A percentile compares a stretch with the other conserved stretches of the same genome.
Evolutionary conservation across 805 yeast species (phyloP).

Genomic region (Candida dajiaensis): DNA sequence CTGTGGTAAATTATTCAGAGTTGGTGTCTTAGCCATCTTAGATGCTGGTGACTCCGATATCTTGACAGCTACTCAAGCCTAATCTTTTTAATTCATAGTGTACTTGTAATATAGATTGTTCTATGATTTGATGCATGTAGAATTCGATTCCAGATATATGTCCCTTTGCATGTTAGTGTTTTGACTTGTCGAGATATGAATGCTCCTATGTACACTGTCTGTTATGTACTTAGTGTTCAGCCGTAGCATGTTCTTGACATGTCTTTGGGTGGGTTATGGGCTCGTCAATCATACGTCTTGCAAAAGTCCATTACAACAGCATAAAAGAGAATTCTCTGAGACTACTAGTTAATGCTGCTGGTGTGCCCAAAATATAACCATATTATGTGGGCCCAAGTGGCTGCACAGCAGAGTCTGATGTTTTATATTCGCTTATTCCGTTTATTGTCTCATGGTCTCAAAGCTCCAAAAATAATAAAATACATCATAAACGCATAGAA

Average conservation of each 20-base stretch:
- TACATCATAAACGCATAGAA: background rate
- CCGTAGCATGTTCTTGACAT: too few relatives aligned
- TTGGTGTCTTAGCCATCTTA: conserved; percentile 91
- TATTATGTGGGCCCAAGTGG: background rate
- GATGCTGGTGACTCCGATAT: conserved; percentile 99
- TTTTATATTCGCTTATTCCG: background rate
- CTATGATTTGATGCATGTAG: background rate
- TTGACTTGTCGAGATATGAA: too few relatives aligned
- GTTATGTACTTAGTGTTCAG: too few relatives aligned
- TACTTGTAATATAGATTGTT: background rate
- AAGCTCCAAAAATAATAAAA: background rate
- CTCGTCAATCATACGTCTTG: too few relatives aligned
- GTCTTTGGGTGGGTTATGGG: too few relatives aligned
- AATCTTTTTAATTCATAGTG: conserved; percentile 3
- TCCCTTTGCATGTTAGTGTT: too few relatives aligned
- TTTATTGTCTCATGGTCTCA: background rate
- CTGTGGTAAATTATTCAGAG: conserved; percentile 99
- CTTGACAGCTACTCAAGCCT: conserved; percentile 48
- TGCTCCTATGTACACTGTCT: too few relatives aligned
- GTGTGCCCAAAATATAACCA: background rate
- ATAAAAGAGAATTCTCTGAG: too few relatives aligned
- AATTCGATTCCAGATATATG: too few relatives aligned
- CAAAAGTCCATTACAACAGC: too few relatives aligned
- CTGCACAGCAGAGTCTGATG: background rate
- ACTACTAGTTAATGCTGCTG: too few relatives aligned